Base-by-base conservation (phyloP, 306 rosid genomes). In the Casuarina glauca region DNA sequence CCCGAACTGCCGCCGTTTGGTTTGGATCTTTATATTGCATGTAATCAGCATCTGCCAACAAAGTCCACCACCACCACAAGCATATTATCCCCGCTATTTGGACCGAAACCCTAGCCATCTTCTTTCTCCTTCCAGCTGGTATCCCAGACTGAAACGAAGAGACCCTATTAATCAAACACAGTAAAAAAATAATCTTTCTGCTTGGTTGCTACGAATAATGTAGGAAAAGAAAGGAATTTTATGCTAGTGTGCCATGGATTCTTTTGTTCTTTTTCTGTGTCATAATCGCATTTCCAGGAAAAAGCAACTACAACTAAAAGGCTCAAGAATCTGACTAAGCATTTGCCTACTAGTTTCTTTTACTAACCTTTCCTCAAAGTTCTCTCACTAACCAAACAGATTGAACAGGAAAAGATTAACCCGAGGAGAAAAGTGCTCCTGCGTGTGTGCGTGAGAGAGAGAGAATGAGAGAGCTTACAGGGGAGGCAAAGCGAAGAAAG, bases 11-110 rank as follows among this genome's bases (percentile, higher is more conserved):
- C 69, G 78, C 79, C 0, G 93, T 84, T 74, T 87, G 93, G 15
- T 78, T 86, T 2, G 99, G 88, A 72, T 95, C 97, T 84, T 91
- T 95, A 87, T 95, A 95, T 61, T 69, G 88, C 84, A 89, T 8
- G 72, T 89, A 79, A 81, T 88, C 96, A 2, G 81, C 91, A 68
- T 88, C 91, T 41, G 75, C 96, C 77, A 38, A 52, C 41, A 80
- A 82, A 39, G 78, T 77, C 89, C 88, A 87, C 83, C 75, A 86
- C 85, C 83, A 91, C 76, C 83, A 84, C 69, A 90, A 68, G 87
- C 89, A 86, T 77, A 91, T 35, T 67, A 84, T n/a, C 17, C 70
- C 84, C 77, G 84, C 70, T 79, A 81, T 38, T 74, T 66, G 85
- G 82, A 86, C 61, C 32, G 75, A 73, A 57, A 55, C 70, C 87